Evolutionary conservation across 2,329 filamentous ascomycete genomes (phyloP), one percentile per base, ranked within the genome.

Genomic region (Colletotrichum somersetense): DNA sequence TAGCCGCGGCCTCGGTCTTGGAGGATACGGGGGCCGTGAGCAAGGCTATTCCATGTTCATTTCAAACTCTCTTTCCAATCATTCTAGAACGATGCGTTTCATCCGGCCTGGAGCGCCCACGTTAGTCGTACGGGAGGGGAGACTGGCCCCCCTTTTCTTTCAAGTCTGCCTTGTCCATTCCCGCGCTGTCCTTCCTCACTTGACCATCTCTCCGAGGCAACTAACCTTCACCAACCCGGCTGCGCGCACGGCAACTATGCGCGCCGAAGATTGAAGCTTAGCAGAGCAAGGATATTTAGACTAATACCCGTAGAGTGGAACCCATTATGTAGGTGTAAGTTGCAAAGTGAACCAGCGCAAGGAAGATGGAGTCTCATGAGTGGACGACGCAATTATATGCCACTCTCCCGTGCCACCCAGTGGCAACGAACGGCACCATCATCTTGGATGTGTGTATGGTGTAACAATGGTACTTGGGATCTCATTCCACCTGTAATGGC

Each of bases 11-110:
- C 57, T 42, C 18, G 53, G 52, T 59, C 59, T 57, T 5, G 20
- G 3, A 2, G 14, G 56, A 35, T 16, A 50, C 12, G 18, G 14
- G 16, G 66, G 46, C 61, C 40, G 6, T 35, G n/a, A 50, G 63
- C 69, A 8, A 42, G 66, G 66, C 46, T 46, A 12, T 2, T 40
- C 70, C 61, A 64, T 69, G 70, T 16, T 8, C 48, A 38, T 52
- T 59, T 57, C 46, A 72, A 72, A 72, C 61, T 52, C 53, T 65
- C 48, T 61, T 71, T 57, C 48, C 61, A 50, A 57, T 70, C 14
- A 52, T 65, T 72, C 70, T 56, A 72, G 70, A 65, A 50, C 33
- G 40, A n/a, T 52, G 55, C 46, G 70, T 72, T 72, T 72, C 70
- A 72, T 72, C 38, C 66, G 33, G 66, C 48, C 33, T 38, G 20